phyloP scores from a whole-genome alignment of 2,329 filamentous ascomycete genomes.

The Trichoderma simmonsii region DNA sequence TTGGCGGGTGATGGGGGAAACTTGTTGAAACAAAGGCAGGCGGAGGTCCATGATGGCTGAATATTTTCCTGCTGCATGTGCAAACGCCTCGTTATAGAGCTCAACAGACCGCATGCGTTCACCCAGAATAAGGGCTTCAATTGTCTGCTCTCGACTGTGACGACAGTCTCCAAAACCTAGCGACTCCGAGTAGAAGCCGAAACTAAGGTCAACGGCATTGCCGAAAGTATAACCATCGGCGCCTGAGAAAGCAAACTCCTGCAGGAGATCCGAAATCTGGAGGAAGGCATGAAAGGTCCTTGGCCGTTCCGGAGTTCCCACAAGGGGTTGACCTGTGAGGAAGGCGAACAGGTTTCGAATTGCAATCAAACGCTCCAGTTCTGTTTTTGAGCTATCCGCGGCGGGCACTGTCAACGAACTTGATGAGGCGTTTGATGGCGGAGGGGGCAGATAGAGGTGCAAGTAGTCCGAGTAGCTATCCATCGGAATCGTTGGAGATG shows the following conservation, averaged over 20 bases:
- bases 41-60: slow-evolving; percentile 65
- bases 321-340: slow-evolving; percentile 59
- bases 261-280: slow-evolving; percentile 51
- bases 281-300: slow-evolving; percentile 54
- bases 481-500: slow-evolving; percentile 37
- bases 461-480: slow-evolving; percentile 39
- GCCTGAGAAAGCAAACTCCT: slow-evolving; percentile 56
- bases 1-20: slow-evolving; percentile 69
- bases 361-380: slow-evolving; percentile 55
- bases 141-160: slow-evolving; percentile 78
- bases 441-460: slow-evolving; percentile 53
- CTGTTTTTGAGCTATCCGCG: slow-evolving; percentile 33
- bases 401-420: slow-evolving; percentile 35
- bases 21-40: slow-evolving; percentile 65
- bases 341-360: slow-evolving; percentile 66
- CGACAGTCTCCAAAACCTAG: slow-evolving; percentile 75
- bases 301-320: slow-evolving; percentile 53
- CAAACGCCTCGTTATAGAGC: slow-evolving; percentile 88
- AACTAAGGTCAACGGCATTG: slow-evolving; percentile 59
- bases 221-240: slow-evolving; percentile 58
- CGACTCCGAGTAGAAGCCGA: slow-evolving; percentile 74
- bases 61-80: slow-evolving; percentile 86
- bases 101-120: slow-evolving; percentile 79
- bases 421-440: slow-evolving; percentile 33
- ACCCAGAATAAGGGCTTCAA: slow-evolving; percentile 84